These are phyloP conservation scores for Aspergillus sclerotiicarbonarius DNA, from an alignment of 495 filamentous ascomycete genomes.

Conservation along the genomic window DNA sequence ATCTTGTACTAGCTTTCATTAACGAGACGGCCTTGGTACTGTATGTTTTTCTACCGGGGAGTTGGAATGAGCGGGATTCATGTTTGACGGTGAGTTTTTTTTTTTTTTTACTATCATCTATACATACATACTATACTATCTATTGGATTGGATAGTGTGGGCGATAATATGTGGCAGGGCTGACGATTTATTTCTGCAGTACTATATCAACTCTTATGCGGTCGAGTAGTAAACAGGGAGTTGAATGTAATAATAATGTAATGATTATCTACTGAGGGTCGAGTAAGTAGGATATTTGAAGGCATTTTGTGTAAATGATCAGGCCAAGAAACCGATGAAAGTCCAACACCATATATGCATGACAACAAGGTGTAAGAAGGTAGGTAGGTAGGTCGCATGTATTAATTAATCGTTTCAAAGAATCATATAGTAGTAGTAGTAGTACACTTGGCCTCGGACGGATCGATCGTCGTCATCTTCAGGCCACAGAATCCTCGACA, in stretches of 20 bases:
- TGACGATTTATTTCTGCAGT: constrained; percentile 36
- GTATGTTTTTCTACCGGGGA: constrained; percentile 85
- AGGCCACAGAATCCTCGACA: constrained; percentile 8
- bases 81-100: constrained; percentile 68
- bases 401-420: background rate
- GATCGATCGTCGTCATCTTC: background rate
- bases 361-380: too few species aligned
- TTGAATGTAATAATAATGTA: background rate
- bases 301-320: too few species aligned
- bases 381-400: too few species aligned
- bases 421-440: too few species aligned
- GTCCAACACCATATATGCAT: too few species aligned
- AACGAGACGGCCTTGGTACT: constrained; percentile 83
- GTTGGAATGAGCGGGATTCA: constrained; percentile 66
- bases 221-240: constrained; percentile 14
- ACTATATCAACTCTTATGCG: constrained; percentile 60
- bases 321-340: too few species aligned
- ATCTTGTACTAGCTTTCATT: constrained; percentile 51
- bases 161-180: background rate
- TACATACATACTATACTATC: background rate
- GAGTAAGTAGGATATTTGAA: background rate
- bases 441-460: background rate
- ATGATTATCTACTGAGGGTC: background rate
- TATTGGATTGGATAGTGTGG: too few species aligned
- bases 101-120: too few species aligned